Evolutionary conservation across 2,329 filamentous ascomycete genomes (phyloP), one percentile per base, ranked within the genome.

Genomic region (Albophoma yamanashiensis): DNA sequence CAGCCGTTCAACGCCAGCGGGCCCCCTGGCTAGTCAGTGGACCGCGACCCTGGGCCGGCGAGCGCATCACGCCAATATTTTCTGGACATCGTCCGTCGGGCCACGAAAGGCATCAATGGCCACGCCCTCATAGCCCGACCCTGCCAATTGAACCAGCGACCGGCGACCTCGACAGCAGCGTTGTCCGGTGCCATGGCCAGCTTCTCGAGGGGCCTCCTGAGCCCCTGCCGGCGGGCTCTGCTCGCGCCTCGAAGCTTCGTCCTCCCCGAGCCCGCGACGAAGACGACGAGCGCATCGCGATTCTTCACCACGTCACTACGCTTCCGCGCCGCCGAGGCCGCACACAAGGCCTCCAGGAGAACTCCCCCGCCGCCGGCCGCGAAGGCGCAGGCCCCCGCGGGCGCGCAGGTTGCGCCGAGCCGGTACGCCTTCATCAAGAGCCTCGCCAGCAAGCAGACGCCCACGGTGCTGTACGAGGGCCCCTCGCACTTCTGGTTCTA

Each of bases 401-500:
- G 31, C 17, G 31, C 50, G 50, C 50, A 53, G 50, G 62, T 62
- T 60, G 63, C 66, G 11, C 67, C 65, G 45, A 72, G 65, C 59
- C 65, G 66, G 68, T 78, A 75, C 66, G 77, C 73, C 59, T 85
- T 80, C 72, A 78, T 79, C 66, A 79, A 79, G 62, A 79, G 78
- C 61, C 78, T 90, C 43, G 81, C 83, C 17, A 75, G 76, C 61
- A 82, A 83, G 63, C 68, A 78, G n/a, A 73, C 77, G 1, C 78
- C 82, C 6, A 84, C 87, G 9, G 72, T 82, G 3, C 76, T 91
- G 52, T 91, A 89, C 75, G 78, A 86, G 66, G 81, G 82, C 1
- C 84, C 84, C 17, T 84, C 85, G 1, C 86, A 89, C 67, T 81
- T 81, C 60, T 78, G 79, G 72, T 88, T 86, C 70, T 79, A 87